phyloP scores from a whole-genome alignment of 805 yeast species.

The baker's yeast (Saccharomyces cerevisiae) region DNA sequence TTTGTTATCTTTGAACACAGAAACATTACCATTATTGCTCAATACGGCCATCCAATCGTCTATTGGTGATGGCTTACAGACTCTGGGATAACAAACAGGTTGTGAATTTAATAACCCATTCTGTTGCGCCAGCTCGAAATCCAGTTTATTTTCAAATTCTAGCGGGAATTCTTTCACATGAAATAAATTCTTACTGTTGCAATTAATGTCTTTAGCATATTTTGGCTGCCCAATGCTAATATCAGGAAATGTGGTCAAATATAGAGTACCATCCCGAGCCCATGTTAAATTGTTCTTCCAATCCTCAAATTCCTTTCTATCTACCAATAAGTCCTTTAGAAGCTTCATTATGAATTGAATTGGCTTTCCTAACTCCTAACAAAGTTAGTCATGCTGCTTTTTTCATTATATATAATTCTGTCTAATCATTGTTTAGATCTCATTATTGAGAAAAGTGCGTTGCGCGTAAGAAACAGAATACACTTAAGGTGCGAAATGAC shows the following conservation, averaged over 20 bases:
- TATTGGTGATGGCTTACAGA: constrained; percentile 17
- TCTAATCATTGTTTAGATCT: neutral
- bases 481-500: neutral
- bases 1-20: constrained; percentile 12
- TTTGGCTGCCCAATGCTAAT: constrained; percentile 24
- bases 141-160: constrained; percentile 20
- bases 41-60: constrained; percentile 17
- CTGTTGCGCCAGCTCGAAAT: constrained; percentile 15
- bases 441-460: neutral
- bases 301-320: constrained; percentile 23
- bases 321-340: constrained; percentile 21
- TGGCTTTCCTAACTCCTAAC: neutral
- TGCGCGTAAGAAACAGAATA: neutral
- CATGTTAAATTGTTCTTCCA: constrained; percentile 23
- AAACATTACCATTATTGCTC: constrained; percentile 25
- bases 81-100: constrained; percentile 19
- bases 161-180: constrained; percentile 21
- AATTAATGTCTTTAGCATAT: constrained; percentile 13
- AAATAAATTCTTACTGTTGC: constrained; percentile 18
- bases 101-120: constrained; percentile 25
- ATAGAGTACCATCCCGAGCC: constrained; percentile 27
- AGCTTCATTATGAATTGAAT: constrained; percentile 14
- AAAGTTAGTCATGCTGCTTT: neutral
- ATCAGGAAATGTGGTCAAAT: constrained; percentile 21
- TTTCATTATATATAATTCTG: neutral